Percentiles rank a stretch among this genome's conserved stretches.
Evolutionary conservation across 495 filamentous ascomycete genomes (phyloP).

Genomic region (Sabuloglossum arenarium): DNA sequence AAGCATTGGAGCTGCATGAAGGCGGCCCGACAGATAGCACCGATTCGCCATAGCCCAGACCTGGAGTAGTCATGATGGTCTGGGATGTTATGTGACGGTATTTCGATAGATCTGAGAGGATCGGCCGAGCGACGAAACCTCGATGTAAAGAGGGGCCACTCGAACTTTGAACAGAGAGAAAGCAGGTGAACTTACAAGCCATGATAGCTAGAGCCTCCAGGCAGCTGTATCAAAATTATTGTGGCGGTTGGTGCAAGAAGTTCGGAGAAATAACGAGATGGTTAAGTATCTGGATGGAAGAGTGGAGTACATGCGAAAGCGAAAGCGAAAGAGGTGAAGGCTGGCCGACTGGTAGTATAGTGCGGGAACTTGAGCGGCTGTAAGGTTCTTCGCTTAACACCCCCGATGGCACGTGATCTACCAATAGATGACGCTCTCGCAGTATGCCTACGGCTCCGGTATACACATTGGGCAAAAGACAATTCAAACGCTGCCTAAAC

Average conservation of each 20-base stretch:
- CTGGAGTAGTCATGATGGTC: background rate
- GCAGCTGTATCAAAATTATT: constrained; percentile 3
- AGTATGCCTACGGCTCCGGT: too few relatives aligned
- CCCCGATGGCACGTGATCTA: background rate
- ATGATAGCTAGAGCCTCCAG: constrained; percentile 16
- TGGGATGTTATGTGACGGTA: constrained; percentile 8
- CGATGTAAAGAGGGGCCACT: background rate
- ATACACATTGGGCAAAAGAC: too few relatives aligned
- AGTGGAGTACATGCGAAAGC: constrained; percentile 4
- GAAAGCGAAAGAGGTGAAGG: background rate
- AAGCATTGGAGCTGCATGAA: background rate
- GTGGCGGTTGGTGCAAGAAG: background rate
- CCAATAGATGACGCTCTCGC: too few relatives aligned
- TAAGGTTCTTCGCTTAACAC: constrained; percentile 1
- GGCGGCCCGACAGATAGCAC: background rate
- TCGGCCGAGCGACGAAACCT: constrained; percentile 2
- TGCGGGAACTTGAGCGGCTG: background rate
- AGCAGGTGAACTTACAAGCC: constrained; percentile 21
- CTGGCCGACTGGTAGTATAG: background rate
- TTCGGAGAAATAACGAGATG: background rate
- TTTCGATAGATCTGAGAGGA: constrained; percentile 11
- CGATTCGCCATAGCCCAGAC: background rate
- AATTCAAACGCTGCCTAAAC: background rate
- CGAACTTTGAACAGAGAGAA: constrained; percentile 1
- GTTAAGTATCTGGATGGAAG: background rate